A percentile compares a stretch with the other conserved stretches of the same genome.
Evolutionary conservation across 2,329 filamentous ascomycete species (phyloP).

Genomic region (Aspergillus felis): DNA sequence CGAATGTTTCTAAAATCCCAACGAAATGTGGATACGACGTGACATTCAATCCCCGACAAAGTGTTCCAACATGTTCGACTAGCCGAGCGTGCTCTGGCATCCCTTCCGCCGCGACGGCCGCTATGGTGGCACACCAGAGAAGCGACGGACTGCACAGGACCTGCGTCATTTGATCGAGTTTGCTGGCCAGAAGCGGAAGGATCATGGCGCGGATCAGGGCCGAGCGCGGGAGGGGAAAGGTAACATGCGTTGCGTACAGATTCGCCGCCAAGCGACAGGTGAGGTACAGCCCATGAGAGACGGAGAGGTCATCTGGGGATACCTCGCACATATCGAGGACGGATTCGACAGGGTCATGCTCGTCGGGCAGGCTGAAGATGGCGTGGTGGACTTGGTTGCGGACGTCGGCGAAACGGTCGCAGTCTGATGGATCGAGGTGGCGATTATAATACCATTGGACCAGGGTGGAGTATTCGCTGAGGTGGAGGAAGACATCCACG

Average conservation of each 20-base stretch:
- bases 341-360: not conserved
- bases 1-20: not conserved
- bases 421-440: not conserved
- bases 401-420: not conserved
- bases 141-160: not conserved
- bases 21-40: not conserved
- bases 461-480: conserved; percentile 2
- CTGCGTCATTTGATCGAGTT: not conserved
- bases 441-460: not conserved
- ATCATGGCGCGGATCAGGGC: not conserved
- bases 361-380: conserved; percentile 1
- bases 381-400: conserved; percentile 2
- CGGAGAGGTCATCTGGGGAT: not conserved
- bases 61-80: not conserved
- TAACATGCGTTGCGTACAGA: conserved; percentile 3
- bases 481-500: conserved; percentile 1
- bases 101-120: not conserved
- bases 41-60: not conserved
- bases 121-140: conserved; percentile 1
- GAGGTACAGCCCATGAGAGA: not conserved
- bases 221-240: conserved; percentile 1
- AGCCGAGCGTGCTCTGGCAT: not conserved
- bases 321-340: not conserved
- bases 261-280: not conserved
- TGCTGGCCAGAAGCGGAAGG: not conserved